Evolutionary conservation across 108 stramenopile genomes (phyloP).

Genomic region (Mayamaea pseudoterrestris): DNA sequence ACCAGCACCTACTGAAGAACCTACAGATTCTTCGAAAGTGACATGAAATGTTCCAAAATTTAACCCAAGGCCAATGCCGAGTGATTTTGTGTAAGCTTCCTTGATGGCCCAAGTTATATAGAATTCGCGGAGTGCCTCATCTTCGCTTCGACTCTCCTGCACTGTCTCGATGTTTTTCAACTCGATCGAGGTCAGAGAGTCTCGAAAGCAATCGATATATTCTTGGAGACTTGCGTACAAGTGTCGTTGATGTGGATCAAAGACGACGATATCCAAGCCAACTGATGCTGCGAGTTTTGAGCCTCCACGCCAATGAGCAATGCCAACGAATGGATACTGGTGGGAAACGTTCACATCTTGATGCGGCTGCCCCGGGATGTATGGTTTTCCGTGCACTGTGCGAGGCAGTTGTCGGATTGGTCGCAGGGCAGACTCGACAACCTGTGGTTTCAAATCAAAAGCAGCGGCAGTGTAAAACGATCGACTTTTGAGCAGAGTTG

Average conservation of each 20-base stretch:
- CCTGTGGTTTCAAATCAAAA: too few species aligned
- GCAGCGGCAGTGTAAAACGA: conserved; percentile 23
- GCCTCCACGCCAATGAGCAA: conserved; percentile 16
- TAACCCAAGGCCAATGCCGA: conserved; percentile 57
- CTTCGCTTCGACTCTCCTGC: conserved; percentile 11
- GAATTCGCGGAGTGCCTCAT: conserved; percentile 37
- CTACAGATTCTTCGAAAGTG: neutral
- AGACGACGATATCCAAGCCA: conserved; percentile 64
- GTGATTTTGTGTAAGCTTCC: conserved; percentile 77
- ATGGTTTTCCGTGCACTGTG: conserved; percentile 54
- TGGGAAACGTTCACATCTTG: conserved; percentile 50
- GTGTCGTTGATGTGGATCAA: conserved; percentile 21
- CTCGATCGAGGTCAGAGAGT: conserved; percentile 39
- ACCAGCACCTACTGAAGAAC: neutral
- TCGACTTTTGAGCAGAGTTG: conserved; percentile 55
- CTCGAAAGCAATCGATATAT: conserved; percentile 42
- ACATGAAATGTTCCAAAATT: conserved; percentile 53
- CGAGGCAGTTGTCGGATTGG: conserved; percentile 59
- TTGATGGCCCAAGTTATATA: conserved; percentile 74
- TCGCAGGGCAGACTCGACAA: conserved; percentile 16
- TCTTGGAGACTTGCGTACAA: conserved; percentile 34
- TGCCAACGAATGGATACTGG: conserved; percentile 65
- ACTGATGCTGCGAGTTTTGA: conserved; percentile 12
- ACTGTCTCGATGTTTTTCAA: conserved; percentile 34
- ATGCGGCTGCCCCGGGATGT: conserved; percentile 31